Evolutionary conservation across 331 rosid genomes (phyloP).

Genomic region (Malus hybrid): DNA sequence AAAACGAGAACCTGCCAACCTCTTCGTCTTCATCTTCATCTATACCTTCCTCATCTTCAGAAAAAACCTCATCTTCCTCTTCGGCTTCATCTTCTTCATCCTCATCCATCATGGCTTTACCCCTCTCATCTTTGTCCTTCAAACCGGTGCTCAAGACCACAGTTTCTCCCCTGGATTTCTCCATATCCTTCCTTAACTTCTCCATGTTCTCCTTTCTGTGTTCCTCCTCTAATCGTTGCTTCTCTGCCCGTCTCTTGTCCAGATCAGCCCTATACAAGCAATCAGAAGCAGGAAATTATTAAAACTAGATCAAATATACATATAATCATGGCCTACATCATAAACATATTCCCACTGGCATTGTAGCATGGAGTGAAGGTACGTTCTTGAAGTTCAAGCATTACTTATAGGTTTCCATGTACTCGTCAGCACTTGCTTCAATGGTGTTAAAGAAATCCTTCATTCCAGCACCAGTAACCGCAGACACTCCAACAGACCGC

Average conservation of each 20-base stretch:
- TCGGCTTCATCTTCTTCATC: slow-evolving; percentile 36
- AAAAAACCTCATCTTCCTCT: slow-evolving; percentile 34
- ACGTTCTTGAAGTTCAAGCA: slow-evolving; percentile 6
- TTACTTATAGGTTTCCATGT: slow-evolving; percentile 82
- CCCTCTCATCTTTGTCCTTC: slow-evolving; percentile 38
- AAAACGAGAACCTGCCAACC: slow-evolving; percentile 42
- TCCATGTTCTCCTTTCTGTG: slow-evolving; percentile 71
- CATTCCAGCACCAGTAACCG: slow-evolving; percentile 76
- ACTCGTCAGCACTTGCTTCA: slow-evolving; percentile 80
- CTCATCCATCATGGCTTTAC: slow-evolving; percentile 37
- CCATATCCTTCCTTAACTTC: slow-evolving; percentile 74
- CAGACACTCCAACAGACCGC: slow-evolving; percentile 86
- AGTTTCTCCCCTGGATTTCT: slow-evolving; percentile 57
- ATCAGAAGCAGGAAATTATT: background rate
- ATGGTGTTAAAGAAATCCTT: slow-evolving; percentile 73
- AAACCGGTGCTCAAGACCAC: slow-evolving; percentile 78
- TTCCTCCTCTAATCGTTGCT: slow-evolving; percentile 72
- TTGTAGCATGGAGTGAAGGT: background rate
- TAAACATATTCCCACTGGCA: background rate
- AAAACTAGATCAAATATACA: background rate
- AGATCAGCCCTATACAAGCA: slow-evolving; percentile 61
- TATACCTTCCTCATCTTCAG: slow-evolving; percentile 49
- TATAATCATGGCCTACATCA: background rate
- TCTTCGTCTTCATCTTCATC: slow-evolving; percentile 73
- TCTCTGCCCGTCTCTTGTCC: slow-evolving; percentile 79